A percentile compares a stretch with the other conserved stretches of the same genome.
phyloP scores from a whole-genome alignment of 2,329 filamentous ascomycete species.

The Allantophomopsis cytisporea region DNA sequence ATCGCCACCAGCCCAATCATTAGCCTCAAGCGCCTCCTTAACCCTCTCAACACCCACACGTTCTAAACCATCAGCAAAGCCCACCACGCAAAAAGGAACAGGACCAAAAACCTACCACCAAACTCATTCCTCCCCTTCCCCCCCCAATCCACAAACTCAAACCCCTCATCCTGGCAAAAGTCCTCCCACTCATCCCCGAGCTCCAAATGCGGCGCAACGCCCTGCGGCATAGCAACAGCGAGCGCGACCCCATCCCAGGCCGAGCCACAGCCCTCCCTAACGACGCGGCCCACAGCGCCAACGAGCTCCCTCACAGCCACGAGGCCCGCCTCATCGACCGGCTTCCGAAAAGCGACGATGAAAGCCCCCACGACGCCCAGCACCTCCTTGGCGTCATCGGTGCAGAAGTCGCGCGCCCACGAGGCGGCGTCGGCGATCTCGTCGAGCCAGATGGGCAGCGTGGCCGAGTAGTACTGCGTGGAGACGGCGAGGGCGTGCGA shows the following conservation, averaged over 20 bases:
- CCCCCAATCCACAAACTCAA: conserved; percentile 49
- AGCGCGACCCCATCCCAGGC: conserved; percentile 51
- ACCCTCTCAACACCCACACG: conserved; percentile 43
- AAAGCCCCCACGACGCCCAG: conserved; percentile 45
- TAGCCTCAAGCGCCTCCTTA: conserved; percentile 48
- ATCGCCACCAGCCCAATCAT: conserved; percentile 40
- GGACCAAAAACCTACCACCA: conserved; percentile 32
- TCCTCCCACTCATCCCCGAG: conserved; percentile 42
- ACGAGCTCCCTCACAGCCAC: conserved; percentile 26
- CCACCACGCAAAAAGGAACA: background rate
- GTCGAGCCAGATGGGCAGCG: conserved; percentile 55
- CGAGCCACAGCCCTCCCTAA: conserved; percentile 42
- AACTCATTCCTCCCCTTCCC: conserved; percentile 37
- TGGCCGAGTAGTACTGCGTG: conserved; percentile 47
- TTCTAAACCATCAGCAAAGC: conserved; percentile 24
- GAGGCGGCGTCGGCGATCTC: conserved; percentile 15
- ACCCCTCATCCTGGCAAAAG: conserved; percentile 36
- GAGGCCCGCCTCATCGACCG: conserved; percentile 12
- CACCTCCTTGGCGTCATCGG: conserved; percentile 47
- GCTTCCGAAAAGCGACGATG: conserved; percentile 37
- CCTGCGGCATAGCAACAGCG: conserved; percentile 37
- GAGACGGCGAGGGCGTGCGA: conserved; percentile 40
- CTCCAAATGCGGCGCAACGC: conserved; percentile 20
- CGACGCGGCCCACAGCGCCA: conserved; percentile 36
- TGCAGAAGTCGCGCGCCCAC: conserved; percentile 46